Evolutionary conservation across 805 yeast genomes (phyloP).

Genomic region (Candida piceae): DNA sequence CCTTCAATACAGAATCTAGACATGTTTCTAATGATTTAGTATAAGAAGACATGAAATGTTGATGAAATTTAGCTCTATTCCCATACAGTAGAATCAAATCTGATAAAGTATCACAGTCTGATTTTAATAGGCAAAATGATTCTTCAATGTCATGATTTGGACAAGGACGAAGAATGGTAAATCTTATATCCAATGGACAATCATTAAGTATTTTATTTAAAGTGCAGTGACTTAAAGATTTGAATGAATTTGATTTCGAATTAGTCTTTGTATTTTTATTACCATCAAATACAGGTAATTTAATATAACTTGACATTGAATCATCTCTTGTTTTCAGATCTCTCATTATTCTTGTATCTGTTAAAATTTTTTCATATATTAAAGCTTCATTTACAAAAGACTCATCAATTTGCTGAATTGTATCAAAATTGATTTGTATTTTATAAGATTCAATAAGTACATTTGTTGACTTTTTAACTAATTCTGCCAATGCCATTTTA

Average conservation of each 20-base stretch:
- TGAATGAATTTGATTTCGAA: constrained; percentile 11
- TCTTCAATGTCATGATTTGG: constrained; percentile 18
- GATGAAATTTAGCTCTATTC: constrained; percentile 47
- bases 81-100: constrained; percentile 46
- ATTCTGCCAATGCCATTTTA: constrained; percentile 46
- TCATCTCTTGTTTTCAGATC: constrained; percentile 16
- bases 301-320: constrained; percentile 20
- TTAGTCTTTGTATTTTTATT: constrained; percentile 10
- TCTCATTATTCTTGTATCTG: constrained; percentile 26
- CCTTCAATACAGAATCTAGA: constrained; percentile 34
- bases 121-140: constrained; percentile 22
- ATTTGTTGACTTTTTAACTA: constrained; percentile 42
- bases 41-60: constrained; percentile 41
- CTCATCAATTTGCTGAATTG: constrained; percentile 35
- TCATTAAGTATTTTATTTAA: constrained; percentile 19
- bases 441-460: constrained; percentile 48
- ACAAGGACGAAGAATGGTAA: constrained; percentile 27
- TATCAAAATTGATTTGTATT: constrained; percentile 38
- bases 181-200: constrained; percentile 28
- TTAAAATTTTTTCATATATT: constrained; percentile 28
- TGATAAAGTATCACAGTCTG: constrained; percentile 34
- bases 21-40: constrained; percentile 33
- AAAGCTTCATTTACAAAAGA: constrained; percentile 39
- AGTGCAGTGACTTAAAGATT: constrained; percentile 16
- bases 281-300: constrained; percentile 28